Conservation (phyloP, 2,329 filamentous ascomycete species). For the Reticulascus tulasneorum region DNA sequence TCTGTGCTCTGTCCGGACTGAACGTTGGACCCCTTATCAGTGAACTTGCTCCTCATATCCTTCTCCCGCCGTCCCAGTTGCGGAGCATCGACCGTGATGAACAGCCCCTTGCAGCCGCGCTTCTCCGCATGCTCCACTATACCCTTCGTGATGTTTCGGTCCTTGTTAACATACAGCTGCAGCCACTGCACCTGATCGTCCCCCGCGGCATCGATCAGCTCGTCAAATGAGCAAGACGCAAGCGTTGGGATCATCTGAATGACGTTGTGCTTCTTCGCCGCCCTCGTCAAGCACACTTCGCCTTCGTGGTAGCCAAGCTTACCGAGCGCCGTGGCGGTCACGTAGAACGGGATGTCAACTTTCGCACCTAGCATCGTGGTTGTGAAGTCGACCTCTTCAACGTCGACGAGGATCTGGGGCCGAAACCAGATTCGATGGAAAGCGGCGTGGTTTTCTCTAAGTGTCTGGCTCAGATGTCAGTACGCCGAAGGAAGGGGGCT, state of each 20-base stretch:
- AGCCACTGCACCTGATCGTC: slow-evolving; percentile 91
- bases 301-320: slow-evolving; percentile 93
- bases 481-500: background rate
- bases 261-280: slow-evolving; percentile 80
- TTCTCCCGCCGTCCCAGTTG: slow-evolving; percentile 94
- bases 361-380: slow-evolving; percentile 94
- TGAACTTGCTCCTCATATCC: slow-evolving; percentile 94
- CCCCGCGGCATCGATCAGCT: slow-evolving; percentile 81
- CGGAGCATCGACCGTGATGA: slow-evolving; percentile 97
- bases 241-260: slow-evolving; percentile 98
- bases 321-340: slow-evolving; percentile 91
- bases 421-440: slow-evolving; percentile 98
- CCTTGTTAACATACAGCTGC: slow-evolving; percentile 96
- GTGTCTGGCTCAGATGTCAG: slow-evolving; percentile 54
- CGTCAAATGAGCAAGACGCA: slow-evolving; percentile 94
- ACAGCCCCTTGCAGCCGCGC: slow-evolving; percentile 89
- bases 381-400: slow-evolving; percentile 78
- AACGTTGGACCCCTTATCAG: slow-evolving; percentile 76
- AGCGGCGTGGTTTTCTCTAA: slow-evolving; percentile 92
- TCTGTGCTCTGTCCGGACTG: slow-evolving; percentile 75
- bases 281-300: slow-evolving; percentile 84
- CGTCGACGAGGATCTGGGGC: slow-evolving; percentile 82
- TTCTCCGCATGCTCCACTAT: slow-evolving; percentile 90
- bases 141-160: slow-evolving; percentile 81
- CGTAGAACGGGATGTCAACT: slow-evolving; percentile 84